Conservation (phyloP, 2,329 filamentous ascomycete species). For the Claviceps digitariae region DNA sequence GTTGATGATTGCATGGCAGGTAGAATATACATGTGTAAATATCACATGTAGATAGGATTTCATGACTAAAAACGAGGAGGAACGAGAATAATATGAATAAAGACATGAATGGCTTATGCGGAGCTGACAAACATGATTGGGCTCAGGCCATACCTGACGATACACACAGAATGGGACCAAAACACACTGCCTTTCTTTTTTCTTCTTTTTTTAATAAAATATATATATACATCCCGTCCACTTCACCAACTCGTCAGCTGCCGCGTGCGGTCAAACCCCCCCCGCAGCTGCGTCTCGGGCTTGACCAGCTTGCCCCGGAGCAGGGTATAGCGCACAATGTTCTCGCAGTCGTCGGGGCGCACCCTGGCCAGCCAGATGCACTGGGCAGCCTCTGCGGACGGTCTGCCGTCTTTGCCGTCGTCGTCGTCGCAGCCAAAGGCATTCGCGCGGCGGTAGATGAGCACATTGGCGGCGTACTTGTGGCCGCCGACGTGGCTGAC, state of each 20-base stretch:
- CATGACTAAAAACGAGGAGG: too few species aligned
- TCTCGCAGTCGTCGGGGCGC: constrained; percentile 80
- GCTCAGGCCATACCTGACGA: too few species aligned
- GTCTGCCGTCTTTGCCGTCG: too few species aligned
- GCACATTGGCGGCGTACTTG: constrained; percentile 90
- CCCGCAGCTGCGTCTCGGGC: constrained; percentile 70
- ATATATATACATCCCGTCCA: too few species aligned
- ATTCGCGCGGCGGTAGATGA: constrained; percentile 64
- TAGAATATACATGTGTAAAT: too few species aligned
- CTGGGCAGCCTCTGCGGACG: constrained; percentile 53
- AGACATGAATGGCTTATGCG: too few species aligned
- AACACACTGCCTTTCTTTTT: neutral
- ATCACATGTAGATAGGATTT: too few species aligned
- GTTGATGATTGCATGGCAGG: too few species aligned
- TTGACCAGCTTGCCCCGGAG: constrained; percentile 91
- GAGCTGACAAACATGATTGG: too few species aligned
- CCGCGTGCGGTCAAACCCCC: constrained; percentile 74
- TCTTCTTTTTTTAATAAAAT: neutral
- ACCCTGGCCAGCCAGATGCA: constrained; percentile 89
- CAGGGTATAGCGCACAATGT: constrained; percentile 77
- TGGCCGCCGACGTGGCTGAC: constrained; percentile 94
- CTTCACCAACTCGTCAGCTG: constrained; percentile 82
- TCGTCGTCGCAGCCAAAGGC: constrained; percentile 30
- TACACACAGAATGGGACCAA: too few species aligned
- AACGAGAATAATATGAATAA: too few species aligned